These are phyloP conservation scores for Penicillium soppii DNA, from an alignment of 495 filamentous ascomycete genomes.

Conservation along the genomic window DNA sequence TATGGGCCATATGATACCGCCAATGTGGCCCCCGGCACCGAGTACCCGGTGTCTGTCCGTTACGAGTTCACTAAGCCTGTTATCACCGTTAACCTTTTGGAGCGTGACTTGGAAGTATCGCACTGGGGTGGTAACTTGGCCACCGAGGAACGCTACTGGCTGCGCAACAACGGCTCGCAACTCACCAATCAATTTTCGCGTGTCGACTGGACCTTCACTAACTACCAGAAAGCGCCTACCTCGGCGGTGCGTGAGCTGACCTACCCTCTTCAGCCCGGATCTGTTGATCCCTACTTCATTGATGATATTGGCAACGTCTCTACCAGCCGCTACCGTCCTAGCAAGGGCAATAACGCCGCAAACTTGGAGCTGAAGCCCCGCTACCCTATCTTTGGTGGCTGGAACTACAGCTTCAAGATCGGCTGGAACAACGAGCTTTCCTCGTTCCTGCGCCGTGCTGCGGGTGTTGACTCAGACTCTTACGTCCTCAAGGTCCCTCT, in stretches of 20 bases:
- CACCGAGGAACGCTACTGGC: constrained; percentile 88
- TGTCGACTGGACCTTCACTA: constrained; percentile 71
- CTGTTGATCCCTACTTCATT: constrained; percentile 84
- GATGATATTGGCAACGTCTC: constrained; percentile 98
- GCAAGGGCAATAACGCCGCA: constrained; percentile 67
- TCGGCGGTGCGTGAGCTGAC: constrained; percentile 79
- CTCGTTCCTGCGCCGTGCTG: constrained; percentile 65
- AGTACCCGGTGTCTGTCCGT: constrained; percentile 71
- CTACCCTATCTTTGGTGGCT: constrained; percentile 91
- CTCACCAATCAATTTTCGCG: constrained; percentile 83
- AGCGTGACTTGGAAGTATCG: constrained; percentile 90
- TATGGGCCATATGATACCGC: constrained; percentile 88
- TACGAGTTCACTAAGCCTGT: constrained; percentile 96
- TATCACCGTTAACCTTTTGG: constrained; percentile 68
- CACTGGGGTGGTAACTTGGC: constrained; percentile 98
- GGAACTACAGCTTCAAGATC: constrained; percentile 94
- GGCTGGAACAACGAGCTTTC: constrained; percentile 89
- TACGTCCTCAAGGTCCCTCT: constrained; percentile 96
- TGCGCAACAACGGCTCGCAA: constrained; percentile 81
- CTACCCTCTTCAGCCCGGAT: constrained; percentile 75
- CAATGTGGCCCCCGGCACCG: constrained; percentile 63
- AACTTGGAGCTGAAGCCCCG: constrained; percentile 86
- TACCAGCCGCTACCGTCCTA: constrained; percentile 82
- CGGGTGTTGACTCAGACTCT: constrained; percentile 50
- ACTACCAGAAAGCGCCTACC: constrained; percentile 71